Conservation (phyloP, 2,329 filamentous ascomycete species). For the Cercospora zeina region DNA sequence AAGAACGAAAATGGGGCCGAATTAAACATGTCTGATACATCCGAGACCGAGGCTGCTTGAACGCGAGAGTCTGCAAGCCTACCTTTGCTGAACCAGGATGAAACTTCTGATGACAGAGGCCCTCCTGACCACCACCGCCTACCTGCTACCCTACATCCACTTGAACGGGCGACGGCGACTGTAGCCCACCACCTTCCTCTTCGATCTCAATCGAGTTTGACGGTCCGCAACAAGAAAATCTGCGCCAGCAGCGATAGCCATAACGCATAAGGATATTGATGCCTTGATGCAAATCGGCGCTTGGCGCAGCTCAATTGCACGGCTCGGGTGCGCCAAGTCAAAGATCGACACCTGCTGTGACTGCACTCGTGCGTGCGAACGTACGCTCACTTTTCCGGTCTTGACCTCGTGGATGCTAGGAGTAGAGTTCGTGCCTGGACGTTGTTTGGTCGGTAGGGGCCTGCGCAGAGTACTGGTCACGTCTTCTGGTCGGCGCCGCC, state of each 20-base stretch:
- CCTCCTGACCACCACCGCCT: not conserved
- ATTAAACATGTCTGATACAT: constrained; percentile 4
- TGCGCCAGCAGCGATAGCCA: constrained; percentile 16
- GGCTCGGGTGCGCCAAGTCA: not conserved
- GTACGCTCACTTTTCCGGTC: not conserved
- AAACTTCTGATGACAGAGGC: not conserved
- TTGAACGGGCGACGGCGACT: not conserved
- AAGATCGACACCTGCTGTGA: constrained; percentile 4
- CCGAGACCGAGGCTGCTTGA: not conserved
- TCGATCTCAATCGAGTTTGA: not conserved
- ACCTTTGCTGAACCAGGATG: not conserved
- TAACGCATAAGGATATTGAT: constrained; percentile 6
- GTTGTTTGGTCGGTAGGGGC: not conserved
- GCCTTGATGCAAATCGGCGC: constrained; percentile 6
- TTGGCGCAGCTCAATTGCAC: not conserved
- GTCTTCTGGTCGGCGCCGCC: not conserved
- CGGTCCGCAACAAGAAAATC: constrained; percentile 6
- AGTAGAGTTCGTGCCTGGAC: not conserved
- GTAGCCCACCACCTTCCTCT: not conserved
- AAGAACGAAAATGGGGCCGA: not conserved
- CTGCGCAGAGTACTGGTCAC: constrained; percentile 5
- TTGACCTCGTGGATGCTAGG: not conserved
- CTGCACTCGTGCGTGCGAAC: not conserved
- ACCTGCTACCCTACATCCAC: not conserved
- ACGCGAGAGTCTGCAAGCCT: not conserved